Conservation (phyloP, 106 monocot species). For the Gastrodia elata region DNA sequence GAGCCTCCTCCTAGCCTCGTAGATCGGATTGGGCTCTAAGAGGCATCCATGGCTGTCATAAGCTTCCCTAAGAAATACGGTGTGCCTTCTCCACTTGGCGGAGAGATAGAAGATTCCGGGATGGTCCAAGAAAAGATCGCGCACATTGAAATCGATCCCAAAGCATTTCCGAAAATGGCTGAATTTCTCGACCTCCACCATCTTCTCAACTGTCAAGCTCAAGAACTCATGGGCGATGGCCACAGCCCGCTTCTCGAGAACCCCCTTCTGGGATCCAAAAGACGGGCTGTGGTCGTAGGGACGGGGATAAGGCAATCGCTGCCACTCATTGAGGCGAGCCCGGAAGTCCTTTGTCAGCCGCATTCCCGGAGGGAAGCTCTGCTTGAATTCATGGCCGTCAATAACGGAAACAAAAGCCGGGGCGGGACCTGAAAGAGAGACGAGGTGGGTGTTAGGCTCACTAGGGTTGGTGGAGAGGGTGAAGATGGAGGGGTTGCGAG, state of each 20-base stretch:
- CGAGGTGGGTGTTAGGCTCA: slow-evolving; percentile 62
- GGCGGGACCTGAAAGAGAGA: slow-evolving; percentile 21
- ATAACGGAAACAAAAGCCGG: slow-evolving; percentile 11
- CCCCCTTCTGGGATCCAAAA: slow-evolving; percentile 9
- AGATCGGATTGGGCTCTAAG: slow-evolving; percentile 60
- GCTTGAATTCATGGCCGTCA: slow-evolving; percentile 49
- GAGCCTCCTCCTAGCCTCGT: slow-evolving; percentile 60
- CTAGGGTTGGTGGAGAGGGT: slow-evolving; percentile 37
- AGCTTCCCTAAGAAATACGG: slow-evolving; percentile 81
- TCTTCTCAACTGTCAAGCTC: slow-evolving; percentile 90
- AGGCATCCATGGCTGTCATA: slow-evolving; percentile 61
- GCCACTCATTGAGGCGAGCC: slow-evolving; percentile 64
- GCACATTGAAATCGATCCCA: slow-evolving; percentile 65
- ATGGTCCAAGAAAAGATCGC: slow-evolving; percentile 85
- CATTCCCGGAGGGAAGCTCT: slow-evolving; percentile 77
- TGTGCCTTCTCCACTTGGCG: slow-evolving; percentile 67
- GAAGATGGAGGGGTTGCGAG: slow-evolving; percentile 41
- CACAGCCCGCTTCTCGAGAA: slow-evolving; percentile 75
- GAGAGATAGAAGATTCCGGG: slow-evolving; percentile 95
- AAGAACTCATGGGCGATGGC: slow-evolving; percentile 83
- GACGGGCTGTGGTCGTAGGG: slow-evolving; percentile 38
- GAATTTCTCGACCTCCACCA: slow-evolving; percentile 90
- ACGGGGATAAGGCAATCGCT: slow-evolving; percentile 51
- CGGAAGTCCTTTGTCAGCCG: slow-evolving; percentile 52
- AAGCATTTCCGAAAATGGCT: slow-evolving; percentile 90